Conservation (phyloP, 2,329 filamentous ascomycete species). For the Aspergillus sp. region DNA sequence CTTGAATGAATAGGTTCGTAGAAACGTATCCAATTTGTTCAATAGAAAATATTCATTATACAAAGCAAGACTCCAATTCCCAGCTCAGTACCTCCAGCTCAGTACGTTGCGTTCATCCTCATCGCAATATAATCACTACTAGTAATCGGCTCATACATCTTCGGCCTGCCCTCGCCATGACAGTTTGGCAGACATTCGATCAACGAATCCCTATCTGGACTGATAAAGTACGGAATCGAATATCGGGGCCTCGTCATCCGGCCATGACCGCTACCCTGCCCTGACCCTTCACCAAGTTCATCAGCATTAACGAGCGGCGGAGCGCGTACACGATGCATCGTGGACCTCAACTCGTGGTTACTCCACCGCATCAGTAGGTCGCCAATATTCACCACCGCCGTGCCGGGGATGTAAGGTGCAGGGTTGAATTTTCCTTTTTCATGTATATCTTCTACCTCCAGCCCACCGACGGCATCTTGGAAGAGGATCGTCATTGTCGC, state of each 20-base stretch:
- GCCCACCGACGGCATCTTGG: slow-evolving; percentile 16
- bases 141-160: slow-evolving; percentile 2
- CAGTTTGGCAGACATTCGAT: slow-evolving; percentile 8
- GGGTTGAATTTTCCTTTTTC: neutral
- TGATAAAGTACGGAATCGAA: slow-evolving; percentile 5
- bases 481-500: slow-evolving; percentile 19
- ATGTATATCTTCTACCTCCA: slow-evolving; percentile 9
- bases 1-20: too few species aligned
- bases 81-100: too few species aligned
- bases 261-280: neutral
- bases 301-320: neutral
- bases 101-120: slow-evolving; percentile 7
- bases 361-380: slow-evolving; percentile 7
- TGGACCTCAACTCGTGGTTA: slow-evolving; percentile 3
- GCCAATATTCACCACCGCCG: slow-evolving; percentile 6
- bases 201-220: neutral
- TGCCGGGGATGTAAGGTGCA: neutral
- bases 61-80: too few species aligned
- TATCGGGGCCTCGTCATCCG: neutral
- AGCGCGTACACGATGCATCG: slow-evolving; percentile 3
- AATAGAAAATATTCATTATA: too few species aligned
- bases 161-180: neutral
- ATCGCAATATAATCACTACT: slow-evolving; percentile 6
- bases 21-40: too few species aligned
- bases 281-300: neutral